These are phyloP conservation scores for Arbutus unedo DNA, from an alignment of 148 eudicot genomes.

Conservation along the genomic window DNA sequence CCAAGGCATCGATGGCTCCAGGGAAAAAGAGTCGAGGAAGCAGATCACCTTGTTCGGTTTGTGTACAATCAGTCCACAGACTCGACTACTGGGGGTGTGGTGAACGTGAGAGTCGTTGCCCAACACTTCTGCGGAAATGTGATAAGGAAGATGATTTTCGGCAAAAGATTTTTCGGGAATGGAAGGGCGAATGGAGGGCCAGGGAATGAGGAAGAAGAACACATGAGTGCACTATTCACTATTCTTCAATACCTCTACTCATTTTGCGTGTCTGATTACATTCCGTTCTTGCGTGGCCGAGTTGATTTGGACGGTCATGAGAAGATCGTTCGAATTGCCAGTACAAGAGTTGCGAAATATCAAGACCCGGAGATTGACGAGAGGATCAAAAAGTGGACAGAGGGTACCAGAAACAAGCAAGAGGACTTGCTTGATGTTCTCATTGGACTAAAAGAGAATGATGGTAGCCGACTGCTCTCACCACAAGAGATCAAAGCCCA, in stretches of 20 bases:
- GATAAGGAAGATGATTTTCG: background rate
- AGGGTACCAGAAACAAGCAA: background rate
- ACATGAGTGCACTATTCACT: background rate
- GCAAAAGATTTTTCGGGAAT: slow-evolving; percentile 15
- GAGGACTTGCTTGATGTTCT: slow-evolving; percentile 17
- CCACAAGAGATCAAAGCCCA: slow-evolving; percentile 21
- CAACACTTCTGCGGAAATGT: slow-evolving; percentile 13
- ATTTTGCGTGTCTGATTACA: slow-evolving; percentile 10
- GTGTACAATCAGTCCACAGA: slow-evolving; percentile 7
- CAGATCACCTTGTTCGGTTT: slow-evolving; percentile 9
- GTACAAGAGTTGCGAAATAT: background rate
- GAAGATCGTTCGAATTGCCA: background rate
- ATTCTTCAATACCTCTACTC: background rate
- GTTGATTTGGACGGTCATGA: slow-evolving; percentile 22
- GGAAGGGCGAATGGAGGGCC: slow-evolving; percentile 17
- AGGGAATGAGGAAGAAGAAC: slow-evolving; percentile 16
- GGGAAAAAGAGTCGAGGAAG: slow-evolving; percentile 8
- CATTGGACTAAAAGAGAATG: background rate
- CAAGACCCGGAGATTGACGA: background rate
- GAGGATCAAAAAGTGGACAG: background rate
- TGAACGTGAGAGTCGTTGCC: slow-evolving; percentile 11
- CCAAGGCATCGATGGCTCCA: slow-evolving; percentile 4
- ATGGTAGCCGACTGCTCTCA: background rate
- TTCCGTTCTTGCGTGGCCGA: slow-evolving; percentile 7
- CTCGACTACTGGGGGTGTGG: background rate